Percentiles rank a stretch among this genome's conserved stretches.
Conservation (phyloP, 2,329 filamentous ascomycete species). For the Cytospora mali region DNA sequence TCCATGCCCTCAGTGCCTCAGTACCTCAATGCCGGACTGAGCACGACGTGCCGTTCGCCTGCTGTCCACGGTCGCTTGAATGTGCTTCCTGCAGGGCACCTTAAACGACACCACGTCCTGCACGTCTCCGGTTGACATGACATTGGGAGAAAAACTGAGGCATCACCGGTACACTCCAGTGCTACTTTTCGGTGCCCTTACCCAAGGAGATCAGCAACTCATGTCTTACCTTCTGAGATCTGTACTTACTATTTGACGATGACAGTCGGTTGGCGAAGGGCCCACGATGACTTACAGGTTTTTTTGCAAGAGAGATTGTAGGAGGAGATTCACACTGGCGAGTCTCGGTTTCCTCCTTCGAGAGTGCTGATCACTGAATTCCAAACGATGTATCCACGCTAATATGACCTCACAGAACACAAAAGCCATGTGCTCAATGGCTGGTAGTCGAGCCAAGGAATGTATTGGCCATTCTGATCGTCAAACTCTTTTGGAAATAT, state of each 20-base stretch:
- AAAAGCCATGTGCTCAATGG: constrained; percentile 20
- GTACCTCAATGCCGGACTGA: constrained; percentile 20
- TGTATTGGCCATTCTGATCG: constrained; percentile 27
- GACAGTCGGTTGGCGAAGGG: constrained; percentile 12
- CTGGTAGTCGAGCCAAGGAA: constrained; percentile 23
- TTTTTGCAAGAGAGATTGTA: constrained; percentile 9
- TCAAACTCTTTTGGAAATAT: constrained; percentile 11
- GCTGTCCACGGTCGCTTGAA: constrained; percentile 20
- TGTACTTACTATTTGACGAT: constrained; percentile 18
- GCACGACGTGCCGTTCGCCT: constrained; percentile 25
- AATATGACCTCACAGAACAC: constrained; percentile 22
- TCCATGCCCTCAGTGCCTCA: neutral
- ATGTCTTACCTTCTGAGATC: constrained; percentile 26
- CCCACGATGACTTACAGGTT: neutral
- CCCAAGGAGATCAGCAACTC: constrained; percentile 27
- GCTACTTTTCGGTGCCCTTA: constrained; percentile 22
- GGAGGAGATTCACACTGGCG: constrained; percentile 2
- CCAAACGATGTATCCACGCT: constrained; percentile 9
- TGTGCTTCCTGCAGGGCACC: constrained; percentile 10
- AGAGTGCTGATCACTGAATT: constrained; percentile 23
- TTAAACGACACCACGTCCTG: constrained; percentile 9
- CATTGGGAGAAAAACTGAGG: constrained; percentile 18
- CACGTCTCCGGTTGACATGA: constrained; percentile 5
- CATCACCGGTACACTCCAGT: constrained; percentile 23
- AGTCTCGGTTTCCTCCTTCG: constrained; percentile 14